Evolutionary conservation across 108 stramenopile species (phyloP).

Genomic region (Pseudonitzschia pungens): DNA sequence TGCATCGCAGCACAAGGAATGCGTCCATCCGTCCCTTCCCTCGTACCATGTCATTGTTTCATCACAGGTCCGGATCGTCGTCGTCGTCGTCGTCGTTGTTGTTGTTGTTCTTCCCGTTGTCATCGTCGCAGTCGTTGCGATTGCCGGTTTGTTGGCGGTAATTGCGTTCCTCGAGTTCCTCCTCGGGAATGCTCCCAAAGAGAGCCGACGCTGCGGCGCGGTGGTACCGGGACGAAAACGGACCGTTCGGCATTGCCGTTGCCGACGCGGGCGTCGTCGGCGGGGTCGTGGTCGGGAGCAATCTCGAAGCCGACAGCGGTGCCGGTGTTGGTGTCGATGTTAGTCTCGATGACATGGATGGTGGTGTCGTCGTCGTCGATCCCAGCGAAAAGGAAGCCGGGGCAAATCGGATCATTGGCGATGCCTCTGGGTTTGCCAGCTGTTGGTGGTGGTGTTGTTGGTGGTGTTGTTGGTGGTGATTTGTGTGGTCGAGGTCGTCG

Average conservation of each 20-base stretch:
- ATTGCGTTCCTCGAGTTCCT: neutral
- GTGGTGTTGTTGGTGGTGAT: neutral
- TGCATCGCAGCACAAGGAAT: no score
- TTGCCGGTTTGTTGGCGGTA: neutral
- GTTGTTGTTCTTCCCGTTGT: no score
- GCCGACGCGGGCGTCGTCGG: constrained; percentile 1
- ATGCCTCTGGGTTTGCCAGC: neutral
- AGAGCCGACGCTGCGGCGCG: neutral
- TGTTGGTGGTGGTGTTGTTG: neutral
- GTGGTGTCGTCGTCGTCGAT: neutral
- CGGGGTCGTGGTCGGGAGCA: constrained; percentile 9
- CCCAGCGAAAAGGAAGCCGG: neutral
- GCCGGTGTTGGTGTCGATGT: no score
- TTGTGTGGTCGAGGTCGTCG: no score
- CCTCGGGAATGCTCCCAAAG: neutral
- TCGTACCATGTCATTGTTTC: no score
- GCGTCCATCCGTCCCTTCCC: no score
- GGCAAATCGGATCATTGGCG: neutral
- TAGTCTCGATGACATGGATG: no score
- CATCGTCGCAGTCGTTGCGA: no score
- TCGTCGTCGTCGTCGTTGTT: no score
- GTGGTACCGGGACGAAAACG: neutral
- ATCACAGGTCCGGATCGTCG: no score
- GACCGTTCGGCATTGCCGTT: neutral
- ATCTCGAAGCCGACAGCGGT: no score